A percentile compares a stretch with the other conserved stretches of the same genome.
phyloP scores from a whole-genome alignment of 2,329 filamentous ascomycete genomes.

The Alternaria ventricosa region DNA sequence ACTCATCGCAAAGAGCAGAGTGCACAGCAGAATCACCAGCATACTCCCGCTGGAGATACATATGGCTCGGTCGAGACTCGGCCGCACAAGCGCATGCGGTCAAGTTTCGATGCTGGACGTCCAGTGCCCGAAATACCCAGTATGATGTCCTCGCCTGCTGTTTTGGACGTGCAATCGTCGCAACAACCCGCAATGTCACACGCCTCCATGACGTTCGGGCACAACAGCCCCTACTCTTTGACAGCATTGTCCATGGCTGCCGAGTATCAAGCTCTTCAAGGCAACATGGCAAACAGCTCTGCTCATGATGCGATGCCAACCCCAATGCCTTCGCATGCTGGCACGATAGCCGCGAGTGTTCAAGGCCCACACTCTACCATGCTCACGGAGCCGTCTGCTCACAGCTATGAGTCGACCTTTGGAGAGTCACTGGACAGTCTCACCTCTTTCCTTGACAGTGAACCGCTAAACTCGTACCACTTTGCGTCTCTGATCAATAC shows the following conservation, averaged over 20 bases:
- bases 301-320: constrained; percentile 17
- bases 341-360: constrained; percentile 17
- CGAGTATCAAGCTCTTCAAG: constrained; percentile 50
- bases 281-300: constrained; percentile 24
- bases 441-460: constrained; percentile 48
- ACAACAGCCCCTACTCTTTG: constrained; percentile 44
- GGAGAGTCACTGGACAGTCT: constrained; percentile 48
- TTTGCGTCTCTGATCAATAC: constrained; percentile 49
- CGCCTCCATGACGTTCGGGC: constrained; percentile 19
- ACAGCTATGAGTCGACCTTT: constrained; percentile 24
- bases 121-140: constrained; percentile 37
- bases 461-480: constrained; percentile 48
- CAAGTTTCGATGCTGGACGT: constrained; percentile 31
- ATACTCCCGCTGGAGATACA: constrained; percentile 9
- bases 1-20: constrained; percentile 44
- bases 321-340: constrained; percentile 20
- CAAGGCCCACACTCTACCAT: constrained; percentile 19
- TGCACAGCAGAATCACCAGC: constrained; percentile 14
- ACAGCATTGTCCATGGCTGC: constrained; percentile 52
- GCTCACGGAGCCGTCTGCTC: background rate
- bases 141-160: constrained; percentile 32
- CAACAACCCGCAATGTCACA: constrained; percentile 22
- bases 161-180: constrained; percentile 26
- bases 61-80: constrained; percentile 23
- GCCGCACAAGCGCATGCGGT: constrained; percentile 35